Base-by-base conservation (phyloP, 2,329 filamentous ascomycete species). In the Gremmenia infestans region DNA sequence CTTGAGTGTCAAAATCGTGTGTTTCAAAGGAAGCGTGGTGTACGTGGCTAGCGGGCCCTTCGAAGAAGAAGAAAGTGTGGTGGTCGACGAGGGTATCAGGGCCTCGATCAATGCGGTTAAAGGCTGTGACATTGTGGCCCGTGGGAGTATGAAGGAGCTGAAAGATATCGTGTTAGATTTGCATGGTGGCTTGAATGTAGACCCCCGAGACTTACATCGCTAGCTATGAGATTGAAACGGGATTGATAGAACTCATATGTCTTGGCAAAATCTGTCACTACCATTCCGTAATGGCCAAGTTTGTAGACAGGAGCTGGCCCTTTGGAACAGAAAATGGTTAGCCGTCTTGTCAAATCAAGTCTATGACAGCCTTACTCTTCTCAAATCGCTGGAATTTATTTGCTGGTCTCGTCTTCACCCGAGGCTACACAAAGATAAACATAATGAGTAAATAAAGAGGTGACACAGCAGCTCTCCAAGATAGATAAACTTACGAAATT, bases 11-110 rank as follows among this genome's bases (percentile, higher is more conserved):
- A 63, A 86, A 87, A 68, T 89, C 85, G 63, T 87, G 81, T 4
- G 87, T 85, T 71, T 89, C 87, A 61, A 86, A 89, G 2, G 78
- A 82, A 17, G 80, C 81, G 71, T 89, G 87, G 67, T 89, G 86
- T 5, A 67, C 64, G 46, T 67, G 65, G 47, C 60, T 64, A 35
- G 61, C 62, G 3, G 60, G 61, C 2, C 64, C 65, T 72, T 53
- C 64, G 60, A 58, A 70, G 58, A 82, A 72, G 70, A 83, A 82
- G 55, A 83, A 76, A 2, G 70, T 72, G 63, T 85, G 81, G 62
- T 85, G 81, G 63, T 85, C 81, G 0, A 74, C 73, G 56, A 73
- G 76, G 1, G 71, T 69, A 0, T 71, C 63, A 2, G 28, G 9
- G 0, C 81, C 81, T 1, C 75, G 70, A 60, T 83, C 81, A 15